Conservation (phyloP, 805 yeast genomes). For the Starmera caribaea region DNA sequence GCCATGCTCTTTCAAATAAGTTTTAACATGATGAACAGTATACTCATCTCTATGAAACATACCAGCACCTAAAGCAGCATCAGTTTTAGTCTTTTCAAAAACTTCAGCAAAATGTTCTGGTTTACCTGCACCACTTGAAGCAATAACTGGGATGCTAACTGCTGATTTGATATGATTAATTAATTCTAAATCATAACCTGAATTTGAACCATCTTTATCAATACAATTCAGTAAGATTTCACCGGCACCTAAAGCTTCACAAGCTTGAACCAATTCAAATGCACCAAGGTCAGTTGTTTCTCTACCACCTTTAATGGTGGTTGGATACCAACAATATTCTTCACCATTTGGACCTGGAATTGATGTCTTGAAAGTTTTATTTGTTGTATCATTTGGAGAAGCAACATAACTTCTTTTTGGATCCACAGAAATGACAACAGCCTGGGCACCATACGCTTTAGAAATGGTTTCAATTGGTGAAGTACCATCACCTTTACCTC, state of each 20-base stretch:
- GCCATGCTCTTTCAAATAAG: slow-evolving; percentile 46
- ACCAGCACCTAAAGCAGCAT: slow-evolving; percentile 98
- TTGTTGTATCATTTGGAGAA: slow-evolving; percentile 48
- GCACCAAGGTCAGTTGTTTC: slow-evolving; percentile 88
- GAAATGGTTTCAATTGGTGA: slow-evolving; percentile 94
- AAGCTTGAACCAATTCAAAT: slow-evolving; percentile 75
- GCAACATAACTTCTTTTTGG: slow-evolving; percentile 81
- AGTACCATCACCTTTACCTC: slow-evolving; percentile 52
- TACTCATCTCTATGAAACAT: slow-evolving; percentile 95
- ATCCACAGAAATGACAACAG: slow-evolving; percentile 97
- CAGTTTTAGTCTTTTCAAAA: slow-evolving; percentile 70
- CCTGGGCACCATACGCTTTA: slow-evolving; percentile 88
- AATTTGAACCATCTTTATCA: slow-evolving; percentile 93
- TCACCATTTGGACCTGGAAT: slow-evolving; percentile 85
- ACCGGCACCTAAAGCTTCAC: slow-evolving; percentile 93
- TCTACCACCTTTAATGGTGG: slow-evolving; percentile 95
- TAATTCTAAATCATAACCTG: slow-evolving; percentile 87
- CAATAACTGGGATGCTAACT: slow-evolving; percentile 87
- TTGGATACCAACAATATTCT: slow-evolving; percentile 84
- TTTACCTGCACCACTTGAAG: slow-evolving; percentile 94
- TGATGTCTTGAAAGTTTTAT: slow-evolving; percentile 53
- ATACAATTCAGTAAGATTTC: slow-evolving; percentile 89
- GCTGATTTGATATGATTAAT: slow-evolving; percentile 67
- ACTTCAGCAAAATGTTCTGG: slow-evolving; percentile 90
- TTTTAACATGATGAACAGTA: slow-evolving; percentile 76